Evolutionary conservation across 495 filamentous ascomycete species (phyloP), one percentile per base, ranked within the genome.

Genomic region (Penicillium crystallinum): DNA sequence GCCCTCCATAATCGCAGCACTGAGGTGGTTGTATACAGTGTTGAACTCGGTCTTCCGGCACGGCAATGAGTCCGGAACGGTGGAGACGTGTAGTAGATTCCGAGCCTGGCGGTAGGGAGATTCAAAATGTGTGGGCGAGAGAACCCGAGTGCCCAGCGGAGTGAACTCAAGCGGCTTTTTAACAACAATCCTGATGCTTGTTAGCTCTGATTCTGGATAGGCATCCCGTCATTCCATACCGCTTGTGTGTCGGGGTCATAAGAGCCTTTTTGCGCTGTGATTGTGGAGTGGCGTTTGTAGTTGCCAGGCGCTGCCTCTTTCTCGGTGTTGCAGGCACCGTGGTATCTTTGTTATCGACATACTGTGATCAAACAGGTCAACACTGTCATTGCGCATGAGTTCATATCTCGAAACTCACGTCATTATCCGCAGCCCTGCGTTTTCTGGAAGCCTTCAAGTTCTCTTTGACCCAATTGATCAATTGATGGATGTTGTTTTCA

Each of bases 101-200:
- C 95, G 89, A 31, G 92, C 95, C 49, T 95, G 80, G 53, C 92
- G 90, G 68, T 95, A 97, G 4, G 95, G 95, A 9, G 89, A 82
- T n/a, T 86, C 80, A 46, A 86, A 78, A 59, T 89, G 82, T 6
- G 79, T 71, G 2, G 90, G 89, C 11, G 88, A 88, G 44, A 99
- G 82, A 21, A 87, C 73, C 33, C 95, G 84, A 21, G 91, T 97
- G 2, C 90, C 90, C 9, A 98, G 77, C 0, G 93, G 93, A 0
- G 93, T 98, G 66, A 97, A 97, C 65, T 97, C 91, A 34, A 98
- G 81, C 5, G 90, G 86, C 54, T 90, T 95, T 65, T 96, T 98
- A 43, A 96, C 75, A 14, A 89, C 69, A 43, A 97, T 85, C 46
- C 82, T 85, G 55, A 55, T 49, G 29, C 18, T 19, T 46, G 38